Conservation (phyloP, 139 green algal genomes). For the Picocystis salinarum region DNA sequence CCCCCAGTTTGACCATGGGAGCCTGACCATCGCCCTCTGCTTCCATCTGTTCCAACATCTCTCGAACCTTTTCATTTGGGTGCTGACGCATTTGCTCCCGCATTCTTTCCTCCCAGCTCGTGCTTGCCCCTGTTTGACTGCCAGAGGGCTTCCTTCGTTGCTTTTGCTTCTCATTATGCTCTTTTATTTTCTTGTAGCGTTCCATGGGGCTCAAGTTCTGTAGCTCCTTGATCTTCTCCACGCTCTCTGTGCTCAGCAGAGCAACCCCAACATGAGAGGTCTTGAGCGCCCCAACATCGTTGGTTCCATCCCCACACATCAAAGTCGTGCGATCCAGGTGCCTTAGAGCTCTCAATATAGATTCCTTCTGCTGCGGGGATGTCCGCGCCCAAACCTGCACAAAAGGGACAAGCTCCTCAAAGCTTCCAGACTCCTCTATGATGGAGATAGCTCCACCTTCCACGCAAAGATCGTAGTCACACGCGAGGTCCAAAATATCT, state of each 20-base stretch:
- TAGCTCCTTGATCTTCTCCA: background rate
- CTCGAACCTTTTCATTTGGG: background rate
- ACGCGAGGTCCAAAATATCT: conserved; percentile 39
- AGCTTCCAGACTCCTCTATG: conserved; percentile 27
- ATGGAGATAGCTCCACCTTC: conserved; percentile 57
- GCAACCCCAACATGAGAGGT: conserved; percentile 21
- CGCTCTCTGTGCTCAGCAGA: conserved; percentile 13
- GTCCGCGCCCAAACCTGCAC: conserved; percentile 20
- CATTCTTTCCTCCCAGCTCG: background rate
- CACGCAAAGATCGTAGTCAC: conserved; percentile 69
- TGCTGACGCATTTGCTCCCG: background rate
- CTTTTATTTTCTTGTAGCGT: background rate
- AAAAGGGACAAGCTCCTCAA: background rate
- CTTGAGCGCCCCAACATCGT: conserved; percentile 94
- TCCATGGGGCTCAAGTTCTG: background rate
- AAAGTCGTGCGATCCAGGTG: conserved; percentile 49
- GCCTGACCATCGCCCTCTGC: no score
- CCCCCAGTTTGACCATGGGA: conserved; percentile 21
- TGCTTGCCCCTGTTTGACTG: background rate
- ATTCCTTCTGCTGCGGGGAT: conserved; percentile 84
- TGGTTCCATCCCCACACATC: conserved; percentile 96
- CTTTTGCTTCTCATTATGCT: no score
- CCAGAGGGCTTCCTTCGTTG: conserved; percentile 3
- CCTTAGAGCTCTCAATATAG: conserved; percentile 63
- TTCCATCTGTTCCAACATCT: conserved; percentile 1